These are phyloP conservation scores for Tetrastigma voinierianum DNA, from an alignment of 164 flowering plant species.

Conservation along the genomic window DNA sequence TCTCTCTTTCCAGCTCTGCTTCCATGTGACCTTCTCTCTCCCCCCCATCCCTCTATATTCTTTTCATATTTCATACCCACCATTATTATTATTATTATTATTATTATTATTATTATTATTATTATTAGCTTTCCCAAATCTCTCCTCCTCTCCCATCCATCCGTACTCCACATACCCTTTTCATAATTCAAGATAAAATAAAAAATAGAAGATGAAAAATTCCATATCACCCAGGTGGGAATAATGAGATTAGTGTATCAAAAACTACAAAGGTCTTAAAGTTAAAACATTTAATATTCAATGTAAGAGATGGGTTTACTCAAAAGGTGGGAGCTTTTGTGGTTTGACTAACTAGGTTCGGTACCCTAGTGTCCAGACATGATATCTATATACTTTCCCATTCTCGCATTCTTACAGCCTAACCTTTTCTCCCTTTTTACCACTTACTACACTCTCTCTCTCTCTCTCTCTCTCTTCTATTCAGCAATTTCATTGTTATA, in stretches of 20 bases:
- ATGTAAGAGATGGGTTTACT: background rate
- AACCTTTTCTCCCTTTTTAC: background rate
- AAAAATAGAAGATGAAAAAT: too few relatives aligned
- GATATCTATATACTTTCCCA: background rate
- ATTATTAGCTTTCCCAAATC: too few relatives aligned
- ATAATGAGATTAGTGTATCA: too few relatives aligned
- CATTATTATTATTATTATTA: too few relatives aligned
- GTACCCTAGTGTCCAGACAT: background rate
- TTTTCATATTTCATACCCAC: conserved; percentile 9
- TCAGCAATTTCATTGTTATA: background rate
- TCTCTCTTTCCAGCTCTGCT: conserved; percentile 24
- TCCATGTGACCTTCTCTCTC: conserved; percentile 16
- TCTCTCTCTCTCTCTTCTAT: too few relatives aligned
- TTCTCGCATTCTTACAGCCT: background rate
- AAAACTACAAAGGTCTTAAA: too few relatives aligned
- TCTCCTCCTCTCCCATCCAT: too few relatives aligned
- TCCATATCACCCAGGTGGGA: too few relatives aligned
- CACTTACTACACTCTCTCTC: background rate
- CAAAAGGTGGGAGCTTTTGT: conserved; percentile 1
- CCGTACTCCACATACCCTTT: too few relatives aligned
- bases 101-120: too few relatives aligned
- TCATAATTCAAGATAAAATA: too few relatives aligned
- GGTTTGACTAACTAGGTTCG: conserved; percentile 1
- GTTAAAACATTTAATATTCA: background rate
- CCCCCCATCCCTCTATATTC: background rate